These are phyloP conservation scores for Closterium sp. DNA, from an alignment of 139 green algal species.

Conservation along the genomic window DNA sequence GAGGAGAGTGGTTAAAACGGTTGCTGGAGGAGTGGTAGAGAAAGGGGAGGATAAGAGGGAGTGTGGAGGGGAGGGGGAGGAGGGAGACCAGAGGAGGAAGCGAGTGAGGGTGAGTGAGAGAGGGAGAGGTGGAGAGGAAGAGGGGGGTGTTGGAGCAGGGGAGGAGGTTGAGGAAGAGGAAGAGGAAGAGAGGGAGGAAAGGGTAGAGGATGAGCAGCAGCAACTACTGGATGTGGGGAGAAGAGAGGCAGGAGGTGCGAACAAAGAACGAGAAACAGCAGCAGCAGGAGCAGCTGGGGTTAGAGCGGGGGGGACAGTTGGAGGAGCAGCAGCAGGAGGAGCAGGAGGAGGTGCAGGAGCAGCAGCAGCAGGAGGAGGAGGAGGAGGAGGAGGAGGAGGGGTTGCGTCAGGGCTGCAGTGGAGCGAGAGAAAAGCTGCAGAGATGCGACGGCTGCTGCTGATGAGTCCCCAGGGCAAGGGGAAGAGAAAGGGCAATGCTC, in stretches of 20 bases:
- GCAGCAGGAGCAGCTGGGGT: background rate
- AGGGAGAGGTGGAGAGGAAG: slow-evolving; percentile 4
- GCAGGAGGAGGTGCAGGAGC: background rate
- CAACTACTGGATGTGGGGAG: background rate
- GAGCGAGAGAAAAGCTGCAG: background rate
- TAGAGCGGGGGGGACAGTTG: background rate
- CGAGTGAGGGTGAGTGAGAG: slow-evolving; percentile 10
- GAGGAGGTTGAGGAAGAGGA: slow-evolving; percentile 20
- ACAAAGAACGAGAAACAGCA: background rate
- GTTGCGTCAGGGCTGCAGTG: background rate
- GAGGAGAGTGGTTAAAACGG: background rate
- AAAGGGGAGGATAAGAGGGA: slow-evolving; percentile 21
- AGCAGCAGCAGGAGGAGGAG: too few relatives aligned
- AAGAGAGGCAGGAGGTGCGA: background rate
- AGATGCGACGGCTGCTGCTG: background rate
- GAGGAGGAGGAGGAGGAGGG: background rate
- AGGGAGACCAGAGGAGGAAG: slow-evolving; percentile 11
- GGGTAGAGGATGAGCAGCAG: background rate
- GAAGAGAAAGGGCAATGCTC: background rate
- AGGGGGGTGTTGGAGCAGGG: slow-evolving; percentile 25
- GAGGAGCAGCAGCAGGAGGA: background rate
- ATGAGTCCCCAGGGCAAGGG: background rate
- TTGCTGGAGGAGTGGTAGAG: background rate
- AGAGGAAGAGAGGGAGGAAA: slow-evolving; percentile 7
- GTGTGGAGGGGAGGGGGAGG: background rate